phyloP scores from a whole-genome alignment of 441 rosid species.

The Pelargonium cotyledonis region DNA sequence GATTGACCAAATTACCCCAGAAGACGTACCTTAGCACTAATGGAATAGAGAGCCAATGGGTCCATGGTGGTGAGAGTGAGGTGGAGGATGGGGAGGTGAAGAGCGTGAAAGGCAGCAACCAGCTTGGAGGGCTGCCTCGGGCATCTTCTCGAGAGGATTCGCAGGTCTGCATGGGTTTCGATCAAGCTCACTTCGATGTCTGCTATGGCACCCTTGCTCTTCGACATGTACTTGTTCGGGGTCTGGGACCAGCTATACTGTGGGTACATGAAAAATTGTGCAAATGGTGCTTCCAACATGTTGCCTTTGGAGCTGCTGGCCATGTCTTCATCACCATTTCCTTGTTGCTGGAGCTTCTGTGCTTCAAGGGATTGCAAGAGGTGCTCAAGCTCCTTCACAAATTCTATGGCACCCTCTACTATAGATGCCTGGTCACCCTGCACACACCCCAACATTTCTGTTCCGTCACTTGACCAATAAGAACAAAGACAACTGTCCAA shows the following conservation, averaged over 20 bases:
- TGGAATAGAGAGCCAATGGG: conserved; percentile 58
- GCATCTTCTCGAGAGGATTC: conserved; percentile 54
- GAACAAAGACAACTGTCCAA: no score
- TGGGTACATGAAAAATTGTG: conserved; percentile 50
- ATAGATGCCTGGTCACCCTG: conserved; percentile 91
- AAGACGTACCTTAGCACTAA: conserved; percentile 66
- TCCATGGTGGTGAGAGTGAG: conserved; percentile 57
- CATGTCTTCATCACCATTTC: conserved; percentile 12
- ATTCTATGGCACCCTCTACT: conserved; percentile 84
- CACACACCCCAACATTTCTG: conserved; percentile 10
- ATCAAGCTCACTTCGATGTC: conserved; percentile 74
- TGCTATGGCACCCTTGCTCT: conserved; percentile 38
- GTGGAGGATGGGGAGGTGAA: conserved; percentile 71
- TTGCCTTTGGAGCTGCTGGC: conserved; percentile 11
- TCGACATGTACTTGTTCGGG: conserved; percentile 39
- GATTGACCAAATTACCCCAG: no score
- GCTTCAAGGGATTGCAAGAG: conserved; percentile 62
- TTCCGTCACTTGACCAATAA: no score
- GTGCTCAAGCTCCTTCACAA: conserved; percentile 81
- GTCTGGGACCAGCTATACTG: conserved; percentile 47
- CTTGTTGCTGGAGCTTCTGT: conserved; percentile 35
- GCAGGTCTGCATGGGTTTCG: conserved; percentile 71
- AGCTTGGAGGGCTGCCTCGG: conserved; percentile 48
- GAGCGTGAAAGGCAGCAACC: conserved; percentile 56
- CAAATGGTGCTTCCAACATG: conserved; percentile 27